Evolutionary conservation across 1,139 yeast species (phyloP).

Genomic region (Magnusiomyces suaveolens): DNA sequence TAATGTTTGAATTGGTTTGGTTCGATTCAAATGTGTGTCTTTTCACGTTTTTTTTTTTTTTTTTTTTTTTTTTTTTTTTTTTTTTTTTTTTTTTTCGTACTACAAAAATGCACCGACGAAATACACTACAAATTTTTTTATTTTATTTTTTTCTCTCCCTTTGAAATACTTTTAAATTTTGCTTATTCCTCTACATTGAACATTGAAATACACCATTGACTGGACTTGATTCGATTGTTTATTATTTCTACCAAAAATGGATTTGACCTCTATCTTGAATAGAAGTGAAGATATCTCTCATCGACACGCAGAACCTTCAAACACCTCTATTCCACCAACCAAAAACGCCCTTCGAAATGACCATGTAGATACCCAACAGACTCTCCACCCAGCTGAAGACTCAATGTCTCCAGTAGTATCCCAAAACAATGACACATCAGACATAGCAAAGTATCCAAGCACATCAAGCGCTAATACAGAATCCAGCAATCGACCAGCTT

Average conservation of each 20-base stretch:
- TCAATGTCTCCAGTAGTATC: not conserved
- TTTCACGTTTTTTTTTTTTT: not conserved
- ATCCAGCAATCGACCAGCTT: not conserved
- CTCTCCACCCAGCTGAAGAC: not conserved
- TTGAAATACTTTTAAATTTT: not conserved
- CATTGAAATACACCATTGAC: not conserved
- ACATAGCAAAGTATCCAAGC: not conserved
- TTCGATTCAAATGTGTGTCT: not conserved
- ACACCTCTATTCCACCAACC: not conserved
- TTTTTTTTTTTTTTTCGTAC: not conserved
- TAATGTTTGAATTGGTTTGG: too few relatives aligned
- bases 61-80: too few relatives aligned
- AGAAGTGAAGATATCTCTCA: not conserved
- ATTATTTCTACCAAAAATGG: not conserved
- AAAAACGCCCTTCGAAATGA: not conserved
- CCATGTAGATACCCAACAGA: not conserved
- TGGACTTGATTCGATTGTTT: not conserved
- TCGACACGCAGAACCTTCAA: not conserved
- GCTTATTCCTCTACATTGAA: too few relatives aligned
- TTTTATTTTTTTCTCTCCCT: not conserved
- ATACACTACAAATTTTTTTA: too few relatives aligned
- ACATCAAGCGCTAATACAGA: not conserved
- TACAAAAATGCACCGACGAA: not conserved
- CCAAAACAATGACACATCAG: not conserved
- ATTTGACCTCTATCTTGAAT: slow-evolving; percentile 3